Conservation (phyloP, 78 protist genomes). For the Isochrysis galbana region DNA sequence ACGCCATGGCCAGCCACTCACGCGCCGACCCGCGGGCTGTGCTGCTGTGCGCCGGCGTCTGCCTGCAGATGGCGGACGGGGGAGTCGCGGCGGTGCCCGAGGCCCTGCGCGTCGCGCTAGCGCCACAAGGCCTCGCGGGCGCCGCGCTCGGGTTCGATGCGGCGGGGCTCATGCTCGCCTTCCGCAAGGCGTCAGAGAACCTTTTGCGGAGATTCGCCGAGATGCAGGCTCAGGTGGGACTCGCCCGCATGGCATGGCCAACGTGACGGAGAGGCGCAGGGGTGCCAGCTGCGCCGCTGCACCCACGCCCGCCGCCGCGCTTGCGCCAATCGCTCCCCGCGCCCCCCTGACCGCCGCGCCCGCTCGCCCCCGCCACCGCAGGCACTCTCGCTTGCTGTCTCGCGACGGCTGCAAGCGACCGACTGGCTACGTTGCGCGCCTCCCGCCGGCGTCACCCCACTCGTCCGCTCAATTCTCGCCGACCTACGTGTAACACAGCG, state of each 20-base stretch:
- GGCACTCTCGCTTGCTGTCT: background rate
- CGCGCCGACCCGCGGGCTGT: background rate
- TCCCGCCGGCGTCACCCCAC: background rate
- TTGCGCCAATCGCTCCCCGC: too few species aligned
- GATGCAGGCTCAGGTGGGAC: too few species aligned
- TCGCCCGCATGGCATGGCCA: too few species aligned
- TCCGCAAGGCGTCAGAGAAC: background rate
- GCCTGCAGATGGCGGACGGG: background rate
- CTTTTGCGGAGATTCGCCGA: background rate
- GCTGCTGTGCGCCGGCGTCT: background rate
- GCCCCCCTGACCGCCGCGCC: too few species aligned
- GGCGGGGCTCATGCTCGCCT: background rate
- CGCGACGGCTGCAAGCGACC: background rate
- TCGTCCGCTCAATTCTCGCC: background rate
- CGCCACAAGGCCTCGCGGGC: background rate
- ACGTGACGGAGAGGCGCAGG: too few species aligned
- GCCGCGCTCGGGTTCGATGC: slow-evolving; percentile 1
- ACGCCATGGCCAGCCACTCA: background rate
- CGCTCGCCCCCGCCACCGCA: background rate
- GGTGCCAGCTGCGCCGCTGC: too few species aligned
- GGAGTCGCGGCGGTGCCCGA: background rate
- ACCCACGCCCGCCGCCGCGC: too few species aligned
- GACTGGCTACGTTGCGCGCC: background rate
- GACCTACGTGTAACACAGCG: background rate
- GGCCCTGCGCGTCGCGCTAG: background rate